Base-by-base conservation (phyloP, 257 asterid genomes). In the Eucommia ulmoides region DNA sequence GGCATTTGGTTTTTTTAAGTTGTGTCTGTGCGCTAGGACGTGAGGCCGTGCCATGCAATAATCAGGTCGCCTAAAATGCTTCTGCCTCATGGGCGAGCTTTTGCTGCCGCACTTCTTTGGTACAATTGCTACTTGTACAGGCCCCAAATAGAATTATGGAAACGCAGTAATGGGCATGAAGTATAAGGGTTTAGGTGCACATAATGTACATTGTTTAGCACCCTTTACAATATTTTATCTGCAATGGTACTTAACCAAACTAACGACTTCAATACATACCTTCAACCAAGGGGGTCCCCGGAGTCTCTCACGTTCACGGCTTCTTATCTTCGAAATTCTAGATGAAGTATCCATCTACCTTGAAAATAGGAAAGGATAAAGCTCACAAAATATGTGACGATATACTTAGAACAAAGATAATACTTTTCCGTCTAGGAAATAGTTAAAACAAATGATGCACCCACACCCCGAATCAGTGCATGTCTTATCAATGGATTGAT, bases 261-360 rank as follows among this genome's bases (percentile, higher is more conserved):
- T 29, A 51, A 59, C 54, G 35, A 35, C 48, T 33, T 16, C 58
- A 70, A 51, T 16, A 24, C 55, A 25, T 60, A 91, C 99, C 94
- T 86, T 91, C 49, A 91, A 78, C 99, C 95, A 91, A 66, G 99
- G 96, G 55, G 95, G 81, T 19, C 99, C 99, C 19, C 93, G 83
- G 51, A 91, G 89, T 53, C 96, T 81, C 78, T 83, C 96, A 19
- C 94, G 95, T 59, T 91, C 96, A 61, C 71, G 94, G 64, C 81
- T 91, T 68, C 96, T 81, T 67, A 86, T 81, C 67, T 81, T 83
- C 19, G 96, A 86, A 64, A 91, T 77, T 65, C 89, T 76, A 53
- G 96, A 86, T 54, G 99, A 86, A 17, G 95, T 68, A 72, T 91
- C 99, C 96, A 91, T 91, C 99, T 91, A 75, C 73, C 81, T 78